Conservation (phyloP, 192 early-diverging fungal species). For the Irineochytrium annulatum region DNA sequence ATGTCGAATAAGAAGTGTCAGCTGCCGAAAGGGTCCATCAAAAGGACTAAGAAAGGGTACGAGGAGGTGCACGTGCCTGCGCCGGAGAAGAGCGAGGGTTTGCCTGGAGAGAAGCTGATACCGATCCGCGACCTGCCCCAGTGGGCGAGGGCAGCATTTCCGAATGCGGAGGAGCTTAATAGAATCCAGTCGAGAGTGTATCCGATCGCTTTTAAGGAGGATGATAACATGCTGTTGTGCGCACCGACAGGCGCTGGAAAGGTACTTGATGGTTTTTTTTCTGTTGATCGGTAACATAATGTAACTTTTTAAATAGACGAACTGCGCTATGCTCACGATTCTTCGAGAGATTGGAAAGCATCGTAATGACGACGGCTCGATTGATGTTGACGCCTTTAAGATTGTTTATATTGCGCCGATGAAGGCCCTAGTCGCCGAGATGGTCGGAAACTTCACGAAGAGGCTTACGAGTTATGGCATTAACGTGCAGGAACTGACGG, state of each 20-base stretch:
- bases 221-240: conserved; percentile 95
- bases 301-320: conserved; percentile 52
- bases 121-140: conserved; percentile 62
- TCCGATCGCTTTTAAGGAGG: conserved; percentile 77
- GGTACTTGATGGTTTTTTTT: conserved; percentile 8
- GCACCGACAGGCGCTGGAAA: conserved; percentile 98
- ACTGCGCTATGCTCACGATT: conserved; percentile 95
- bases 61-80: conserved; percentile 95
- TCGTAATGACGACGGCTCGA: conserved; percentile 66
- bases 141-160: conserved; percentile 81
- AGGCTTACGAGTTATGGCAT: conserved; percentile 76
- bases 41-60: conserved; percentile 81
- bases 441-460: conserved; percentile 83
- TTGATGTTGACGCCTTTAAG: conserved; percentile 85
- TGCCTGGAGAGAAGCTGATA: conserved; percentile 60
- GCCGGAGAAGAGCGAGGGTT: conserved; percentile 67
- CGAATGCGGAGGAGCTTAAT: conserved; percentile 69
- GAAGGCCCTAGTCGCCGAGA: conserved; percentile 98
- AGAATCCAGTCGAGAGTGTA: conserved; percentile 87
- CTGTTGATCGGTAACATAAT: neutral
- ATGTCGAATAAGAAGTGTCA: conserved; percentile 97
- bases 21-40: conserved; percentile 90
- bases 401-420: conserved; percentile 99
- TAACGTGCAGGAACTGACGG: conserved; percentile 93
- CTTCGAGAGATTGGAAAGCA: conserved; percentile 83